Percentiles rank a stretch among this genome's conserved stretches.
Conservation (phyloP, 176 grass and related monocot genomes). For the Rhipidocladum racemiflorum region DNA sequence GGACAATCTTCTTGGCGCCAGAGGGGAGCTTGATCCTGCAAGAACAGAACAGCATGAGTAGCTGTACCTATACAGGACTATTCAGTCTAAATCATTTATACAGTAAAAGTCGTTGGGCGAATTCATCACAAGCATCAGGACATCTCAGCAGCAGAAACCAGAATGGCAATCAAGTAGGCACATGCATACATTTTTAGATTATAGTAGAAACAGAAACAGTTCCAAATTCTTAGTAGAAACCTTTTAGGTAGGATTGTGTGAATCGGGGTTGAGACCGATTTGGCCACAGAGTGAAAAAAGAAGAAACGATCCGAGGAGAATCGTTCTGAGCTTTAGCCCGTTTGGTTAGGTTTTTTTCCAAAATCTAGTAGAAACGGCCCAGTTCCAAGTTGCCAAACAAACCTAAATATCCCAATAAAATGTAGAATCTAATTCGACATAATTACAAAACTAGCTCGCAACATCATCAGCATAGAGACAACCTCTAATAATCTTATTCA, state of each 20-base stretch:
- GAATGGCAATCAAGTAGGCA: neutral
- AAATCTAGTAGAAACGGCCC: no score
- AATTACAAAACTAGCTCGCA: neutral
- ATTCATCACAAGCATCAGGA: neutral
- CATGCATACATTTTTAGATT: neutral
- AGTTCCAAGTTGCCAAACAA: no score
- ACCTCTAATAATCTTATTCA: neutral
- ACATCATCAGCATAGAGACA: neutral
- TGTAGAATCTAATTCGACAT: neutral
- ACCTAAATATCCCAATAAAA: neutral
- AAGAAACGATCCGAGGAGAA: no score
- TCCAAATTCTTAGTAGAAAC: no score
- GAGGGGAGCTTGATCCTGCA: constrained; percentile 90
- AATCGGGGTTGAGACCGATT: no score
- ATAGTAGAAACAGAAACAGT: no score
- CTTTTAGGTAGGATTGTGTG: no score
- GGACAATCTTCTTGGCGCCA: constrained; percentile 95
- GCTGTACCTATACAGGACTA: neutral
- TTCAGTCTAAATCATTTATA: neutral
- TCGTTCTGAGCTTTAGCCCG: no score
- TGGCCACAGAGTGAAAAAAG: no score
- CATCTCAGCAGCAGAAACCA: neutral
- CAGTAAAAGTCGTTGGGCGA: neutral
- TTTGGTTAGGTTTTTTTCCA: no score
- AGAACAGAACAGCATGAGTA: neutral